Percentiles rank a stretch among this genome's conserved stretches.
Evolutionary conservation across 768 basidiomycete genomes (phyloP).

Genomic region (Daedalea quercina): DNA sequence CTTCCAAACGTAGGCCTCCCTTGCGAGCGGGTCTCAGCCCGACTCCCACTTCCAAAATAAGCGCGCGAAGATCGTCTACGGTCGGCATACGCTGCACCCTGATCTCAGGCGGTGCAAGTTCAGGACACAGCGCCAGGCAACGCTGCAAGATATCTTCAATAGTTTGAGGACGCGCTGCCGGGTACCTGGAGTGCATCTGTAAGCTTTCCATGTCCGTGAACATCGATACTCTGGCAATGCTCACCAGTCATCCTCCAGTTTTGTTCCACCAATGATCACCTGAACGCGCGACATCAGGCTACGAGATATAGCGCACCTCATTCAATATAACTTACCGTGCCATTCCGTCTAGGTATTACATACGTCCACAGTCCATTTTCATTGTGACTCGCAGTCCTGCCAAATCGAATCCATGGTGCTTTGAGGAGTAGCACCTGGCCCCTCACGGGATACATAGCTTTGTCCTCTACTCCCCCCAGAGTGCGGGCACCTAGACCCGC

Average conservation of each 20-base stretch:
- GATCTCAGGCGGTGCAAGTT: constrained; percentile 23
- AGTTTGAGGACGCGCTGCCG: constrained; percentile 55
- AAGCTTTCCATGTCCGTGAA: neutral
- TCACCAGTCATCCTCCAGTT: constrained; percentile 55
- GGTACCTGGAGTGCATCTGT: constrained; percentile 43
- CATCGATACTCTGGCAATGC: neutral
- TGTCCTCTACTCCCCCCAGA: constrained; percentile 47
- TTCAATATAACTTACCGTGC: constrained; percentile 33
- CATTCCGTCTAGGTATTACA: constrained; percentile 55
- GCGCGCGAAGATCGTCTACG: constrained; percentile 30
- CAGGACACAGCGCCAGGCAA: constrained; percentile 26
- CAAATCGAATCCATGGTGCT: constrained; percentile 46
- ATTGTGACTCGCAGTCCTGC: constrained; percentile 37
- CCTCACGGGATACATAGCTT: constrained; percentile 38
- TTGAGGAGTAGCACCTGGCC: constrained; percentile 38
- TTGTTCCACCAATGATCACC: constrained; percentile 59
- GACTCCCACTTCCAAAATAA: constrained; percentile 37
- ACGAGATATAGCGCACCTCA: neutral
- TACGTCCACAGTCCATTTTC: constrained; percentile 46
- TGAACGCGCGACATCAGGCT: constrained; percentile 11
- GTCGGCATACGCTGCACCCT: constrained; percentile 22
- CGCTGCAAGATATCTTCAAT: constrained; percentile 51
- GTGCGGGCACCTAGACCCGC: constrained; percentile 54
- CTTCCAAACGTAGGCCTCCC: constrained; percentile 57
- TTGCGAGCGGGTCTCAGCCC: constrained; percentile 64